Evolutionary conservation across 2,329 filamentous ascomycete genomes (phyloP).

Genomic region (Aplosporella prunicola): DNA sequence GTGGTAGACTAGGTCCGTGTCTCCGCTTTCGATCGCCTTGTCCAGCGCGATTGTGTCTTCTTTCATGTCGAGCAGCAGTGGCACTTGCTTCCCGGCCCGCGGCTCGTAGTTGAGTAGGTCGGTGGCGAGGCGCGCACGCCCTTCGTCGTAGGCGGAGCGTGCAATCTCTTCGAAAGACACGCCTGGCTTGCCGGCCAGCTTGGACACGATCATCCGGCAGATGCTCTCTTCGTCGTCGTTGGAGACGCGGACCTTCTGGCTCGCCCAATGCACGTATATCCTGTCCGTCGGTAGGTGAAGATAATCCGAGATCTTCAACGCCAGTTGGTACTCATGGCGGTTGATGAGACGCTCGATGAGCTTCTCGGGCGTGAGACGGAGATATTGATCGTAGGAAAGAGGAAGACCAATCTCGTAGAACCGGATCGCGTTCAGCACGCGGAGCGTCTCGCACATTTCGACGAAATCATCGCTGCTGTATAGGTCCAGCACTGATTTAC

Average conservation of each 20-base stretch:
- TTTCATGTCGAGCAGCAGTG: constrained; percentile 85
- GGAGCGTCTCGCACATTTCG: constrained; percentile 89
- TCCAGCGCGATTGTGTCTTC: constrained; percentile 91
- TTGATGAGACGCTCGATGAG: constrained; percentile 81
- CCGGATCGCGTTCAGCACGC: constrained; percentile 84
- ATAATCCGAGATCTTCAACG: constrained; percentile 79
- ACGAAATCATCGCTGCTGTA: constrained; percentile 99
- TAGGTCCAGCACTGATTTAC: constrained; percentile 91
- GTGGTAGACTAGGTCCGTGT: constrained; percentile 85
- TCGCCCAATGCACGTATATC: constrained; percentile 96
- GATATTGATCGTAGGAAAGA: constrained; percentile 86
- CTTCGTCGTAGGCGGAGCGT: constrained; percentile 86
- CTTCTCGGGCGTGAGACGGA: constrained; percentile 78
- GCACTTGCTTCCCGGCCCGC: constrained; percentile 90
- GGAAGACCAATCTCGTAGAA: constrained; percentile 87
- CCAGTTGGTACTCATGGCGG: constrained; percentile 82
- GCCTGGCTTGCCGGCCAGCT: constrained; percentile 76
- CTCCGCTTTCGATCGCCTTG: constrained; percentile 91
- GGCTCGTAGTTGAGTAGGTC: constrained; percentile 89
- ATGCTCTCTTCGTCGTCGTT: constrained; percentile 80
- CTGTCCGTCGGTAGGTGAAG: constrained; percentile 75
- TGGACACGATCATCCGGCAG: constrained; percentile 76
- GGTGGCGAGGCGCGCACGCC: constrained; percentile 77
- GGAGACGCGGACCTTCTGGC: constrained; percentile 80
- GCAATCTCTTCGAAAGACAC: constrained; percentile 96